Base-by-base conservation (phyloP, 208 protist species). In the Crithidia expoeki region DNA sequence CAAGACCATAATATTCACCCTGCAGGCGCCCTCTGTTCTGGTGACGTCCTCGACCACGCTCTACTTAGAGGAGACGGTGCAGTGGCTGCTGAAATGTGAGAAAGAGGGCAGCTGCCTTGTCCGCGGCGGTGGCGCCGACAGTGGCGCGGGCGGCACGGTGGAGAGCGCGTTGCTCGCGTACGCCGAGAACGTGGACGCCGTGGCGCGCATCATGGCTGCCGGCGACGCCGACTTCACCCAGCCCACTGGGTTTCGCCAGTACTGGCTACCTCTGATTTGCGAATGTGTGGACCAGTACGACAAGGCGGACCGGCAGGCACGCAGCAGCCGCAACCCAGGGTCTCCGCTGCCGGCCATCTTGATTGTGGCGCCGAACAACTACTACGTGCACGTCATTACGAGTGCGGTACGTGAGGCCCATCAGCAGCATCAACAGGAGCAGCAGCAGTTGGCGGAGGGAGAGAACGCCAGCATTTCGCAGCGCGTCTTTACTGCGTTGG, bases 51-150 rank as follows among this genome's bases (percentile, higher is more conserved):
- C 67, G 10, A 63, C 65, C 27, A 77, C 91, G 17, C 47, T 94
- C 23, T 84, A 94, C 65, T 71, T 95, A 32, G 89, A 96, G 44
- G 92, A 96, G 56, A 84, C 88, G 2, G 80, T 95, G 38, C 83
- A 93, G 71, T 96, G 92, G 90, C 57, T 96, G 27, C 68, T 80
- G 4, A 81, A 80, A 73, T 93, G 88, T 63, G 83, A 84, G 28
- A 82, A 80, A 66, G 86, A 94, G 67, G 89, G 92, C 27, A 85
- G 80, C 34, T 78, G 52, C 53, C 66, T 94, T 28, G 85, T 81
- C 57, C 79, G 69, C 38, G 80, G 91, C 55, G 72, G 36, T 30
- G 50, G 50, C 33, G 34, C 28, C 34, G 23, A 33, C 21, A 38
- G 42, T 16, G 30, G 67, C 33, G 60, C 46, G n/a, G 46, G 38